A percentile compares a stretch with the other conserved stretches of the same genome.
These are phyloP conservation scores for Eucalyptus albens DNA, from an alignment of 345 rosid genomes.

Conservation along the genomic window DNA sequence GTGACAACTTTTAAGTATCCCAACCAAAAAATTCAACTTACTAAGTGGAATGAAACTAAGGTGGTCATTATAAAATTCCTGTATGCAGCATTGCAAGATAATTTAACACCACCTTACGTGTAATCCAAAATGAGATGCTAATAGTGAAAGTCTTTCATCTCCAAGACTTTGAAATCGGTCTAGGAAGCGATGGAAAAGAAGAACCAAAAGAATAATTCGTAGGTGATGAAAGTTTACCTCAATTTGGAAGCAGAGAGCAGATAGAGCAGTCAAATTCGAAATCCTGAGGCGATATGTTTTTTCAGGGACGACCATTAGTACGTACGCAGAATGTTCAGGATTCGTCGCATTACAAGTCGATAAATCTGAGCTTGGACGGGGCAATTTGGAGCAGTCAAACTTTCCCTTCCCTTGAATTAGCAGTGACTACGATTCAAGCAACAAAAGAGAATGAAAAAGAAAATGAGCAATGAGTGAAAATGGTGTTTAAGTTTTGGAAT, in stretches of 20 bases:
- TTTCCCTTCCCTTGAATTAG: slow-evolving; percentile 67
- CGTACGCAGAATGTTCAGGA: slow-evolving; percentile 35
- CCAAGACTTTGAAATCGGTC: neutral
- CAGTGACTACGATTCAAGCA: slow-evolving; percentile 22
- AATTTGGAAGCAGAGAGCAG: slow-evolving; percentile 70
- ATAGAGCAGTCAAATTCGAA: slow-evolving; percentile 39
- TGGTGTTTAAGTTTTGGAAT: neutral
- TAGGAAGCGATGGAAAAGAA: neutral
- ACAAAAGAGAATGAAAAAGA: too few species aligned
- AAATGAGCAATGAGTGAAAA: neutral
- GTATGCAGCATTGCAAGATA: neutral
- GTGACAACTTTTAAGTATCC: neutral
- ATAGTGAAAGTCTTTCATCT: neutral
- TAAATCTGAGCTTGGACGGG: slow-evolving; percentile 2
- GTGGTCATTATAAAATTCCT: neutral
- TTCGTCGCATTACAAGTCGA: slow-evolving; percentile 25
- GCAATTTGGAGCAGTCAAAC: slow-evolving; percentile 33
- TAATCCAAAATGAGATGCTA: neutral
- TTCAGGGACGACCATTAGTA: slow-evolving; percentile 33
- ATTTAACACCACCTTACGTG: neutral
- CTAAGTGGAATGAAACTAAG: neutral
- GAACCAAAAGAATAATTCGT: neutral
- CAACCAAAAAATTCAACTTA: neutral
- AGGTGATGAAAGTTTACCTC: slow-evolving; percentile 21
- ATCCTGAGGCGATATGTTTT: slow-evolving; percentile 57